Evolutionary conservation across 495 filamentous ascomycete species (phyloP).

Genomic region (Penicillium antarcticum): DNA sequence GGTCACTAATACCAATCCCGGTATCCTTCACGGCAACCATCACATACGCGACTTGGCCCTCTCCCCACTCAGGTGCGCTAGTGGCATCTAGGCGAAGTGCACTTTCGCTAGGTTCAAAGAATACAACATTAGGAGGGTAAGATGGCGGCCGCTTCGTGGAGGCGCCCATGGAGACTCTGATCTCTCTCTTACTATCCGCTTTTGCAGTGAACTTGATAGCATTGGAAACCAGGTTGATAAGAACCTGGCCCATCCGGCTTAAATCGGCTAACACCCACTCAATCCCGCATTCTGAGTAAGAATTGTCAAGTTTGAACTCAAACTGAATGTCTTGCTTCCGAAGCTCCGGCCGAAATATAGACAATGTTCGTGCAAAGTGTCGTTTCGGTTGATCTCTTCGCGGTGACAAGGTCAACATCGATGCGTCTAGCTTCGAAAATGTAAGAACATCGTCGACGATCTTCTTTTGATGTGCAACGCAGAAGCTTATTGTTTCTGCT

Average conservation of each 20-base stretch:
- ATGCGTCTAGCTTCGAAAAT: slow-evolving; percentile 79
- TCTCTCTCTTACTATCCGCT: slow-evolving; percentile 49
- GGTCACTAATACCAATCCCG: slow-evolving; percentile 69
- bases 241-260: slow-evolving; percentile 65
- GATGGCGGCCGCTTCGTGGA: slow-evolving; percentile 50
- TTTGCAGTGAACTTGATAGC: slow-evolving; percentile 73
- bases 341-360: slow-evolving; percentile 71
- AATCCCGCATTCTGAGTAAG: slow-evolving; percentile 50
- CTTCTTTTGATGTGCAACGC: slow-evolving; percentile 72
- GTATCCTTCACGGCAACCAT: slow-evolving; percentile 75
- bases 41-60: slow-evolving; percentile 64
- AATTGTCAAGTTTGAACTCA: slow-evolving; percentile 55
- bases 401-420: slow-evolving; percentile 68
- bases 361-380: slow-evolving; percentile 63
- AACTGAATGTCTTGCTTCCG: slow-evolving; percentile 65
- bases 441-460: slow-evolving; percentile 79
- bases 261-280: slow-evolving; percentile 74
- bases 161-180: slow-evolving; percentile 68
- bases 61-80: slow-evolving; percentile 59
- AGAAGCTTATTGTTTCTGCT: slow-evolving; percentile 71
- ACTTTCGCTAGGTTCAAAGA: slow-evolving; percentile 44
- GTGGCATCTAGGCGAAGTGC: slow-evolving; percentile 42
- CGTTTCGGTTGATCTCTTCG: slow-evolving; percentile 62
- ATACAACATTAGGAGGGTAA: slow-evolving; percentile 46
- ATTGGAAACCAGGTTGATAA: slow-evolving; percentile 75